Conservation (phyloP, 2,329 filamentous ascomycete genomes). For the Dactylellina cionopaga region DNA sequence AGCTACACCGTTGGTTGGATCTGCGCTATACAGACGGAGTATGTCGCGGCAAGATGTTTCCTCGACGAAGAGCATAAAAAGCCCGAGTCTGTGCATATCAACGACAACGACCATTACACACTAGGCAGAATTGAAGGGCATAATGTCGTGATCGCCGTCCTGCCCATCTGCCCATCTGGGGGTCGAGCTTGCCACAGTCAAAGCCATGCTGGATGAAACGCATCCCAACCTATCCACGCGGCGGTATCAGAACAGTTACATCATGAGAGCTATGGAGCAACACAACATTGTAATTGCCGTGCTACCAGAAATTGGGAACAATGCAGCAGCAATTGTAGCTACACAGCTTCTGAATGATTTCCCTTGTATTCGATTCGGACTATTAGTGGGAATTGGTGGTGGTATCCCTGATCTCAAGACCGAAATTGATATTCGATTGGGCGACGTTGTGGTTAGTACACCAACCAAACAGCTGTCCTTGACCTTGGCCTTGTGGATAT, state of each 20-base stretch:
- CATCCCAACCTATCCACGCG: neutral
- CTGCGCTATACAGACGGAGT: conserved; percentile 61
- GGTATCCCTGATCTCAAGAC: neutral
- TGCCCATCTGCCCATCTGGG: conserved; percentile 55
- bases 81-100: conserved; percentile 50
- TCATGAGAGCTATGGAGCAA: neutral
- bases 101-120: conserved; percentile 58
- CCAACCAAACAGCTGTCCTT: too few relatives aligned
- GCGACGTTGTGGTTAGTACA: conserved; percentile 22
- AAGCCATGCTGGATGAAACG: conserved; percentile 21
- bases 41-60: conserved; percentile 60
- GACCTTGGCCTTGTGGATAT: too few relatives aligned
- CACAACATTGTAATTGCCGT: conserved; percentile 25
- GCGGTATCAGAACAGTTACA: conserved; percentile 7
- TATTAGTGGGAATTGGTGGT: conserved; percentile 15
- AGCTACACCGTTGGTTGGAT: conserved; percentile 65
- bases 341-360: conserved; percentile 29
- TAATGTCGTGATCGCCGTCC: conserved; percentile 58
- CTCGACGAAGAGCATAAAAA: conserved; percentile 61
- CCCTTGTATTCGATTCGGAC: conserved; percentile 10
- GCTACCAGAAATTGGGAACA: conserved; percentile 26
- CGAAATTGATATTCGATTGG: conserved; percentile 7
- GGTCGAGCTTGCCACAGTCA: conserved; percentile 13
- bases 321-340: conserved; percentile 8
- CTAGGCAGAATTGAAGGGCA: conserved; percentile 58